A percentile compares a stretch with the other conserved stretches of the same genome.
These are phyloP conservation scores for Kodamaea kaohsiungensis DNA, from an alignment of 805 yeast genomes.

Conservation along the genomic window DNA sequence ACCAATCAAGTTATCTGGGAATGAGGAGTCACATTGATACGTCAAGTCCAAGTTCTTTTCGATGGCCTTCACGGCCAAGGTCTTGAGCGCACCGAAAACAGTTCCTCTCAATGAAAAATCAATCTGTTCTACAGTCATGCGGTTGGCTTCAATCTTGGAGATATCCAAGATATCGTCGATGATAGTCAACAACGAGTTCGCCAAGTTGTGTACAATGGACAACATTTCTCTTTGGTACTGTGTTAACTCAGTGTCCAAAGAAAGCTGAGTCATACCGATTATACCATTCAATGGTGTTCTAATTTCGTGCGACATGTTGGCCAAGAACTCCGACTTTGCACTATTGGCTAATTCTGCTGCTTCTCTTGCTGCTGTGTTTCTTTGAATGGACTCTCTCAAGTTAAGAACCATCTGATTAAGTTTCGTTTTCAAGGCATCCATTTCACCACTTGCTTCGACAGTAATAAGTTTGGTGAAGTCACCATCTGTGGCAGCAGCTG, in stretches of 20 bases:
- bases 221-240: slow-evolving; percentile 93
- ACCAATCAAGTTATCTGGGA: slow-evolving; percentile 85
- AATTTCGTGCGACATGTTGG: slow-evolving; percentile 82
- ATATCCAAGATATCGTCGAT: slow-evolving; percentile 90
- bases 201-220: slow-evolving; percentile 84
- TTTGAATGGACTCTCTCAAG: slow-evolving; percentile 83
- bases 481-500: slow-evolving; percentile 94
- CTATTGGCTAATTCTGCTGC: slow-evolving; percentile 91
- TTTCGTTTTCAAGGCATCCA: slow-evolving; percentile 69
- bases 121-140: slow-evolving; percentile 90
- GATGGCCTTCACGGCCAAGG: slow-evolving; percentile 85
- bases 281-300: slow-evolving; percentile 94
- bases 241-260: slow-evolving; percentile 83
- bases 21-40: slow-evolving; percentile 80
- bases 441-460: slow-evolving; percentile 90
- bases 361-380: slow-evolving; percentile 91
- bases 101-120: slow-evolving; percentile 86
- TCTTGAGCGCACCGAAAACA: slow-evolving; percentile 86
- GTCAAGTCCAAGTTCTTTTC: slow-evolving; percentile 80
- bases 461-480: slow-evolving; percentile 89
- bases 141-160: slow-evolving; percentile 89
- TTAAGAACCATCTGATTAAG: slow-evolving; percentile 67
- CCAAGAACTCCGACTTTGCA: slow-evolving; percentile 87
- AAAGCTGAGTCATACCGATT: slow-evolving; percentile 88
- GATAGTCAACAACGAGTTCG: slow-evolving; percentile 80